These are phyloP conservation scores for Phytophthora syringae DNA, from an alignment of 352 stramenopile genomes.

Conservation along the genomic window DNA sequence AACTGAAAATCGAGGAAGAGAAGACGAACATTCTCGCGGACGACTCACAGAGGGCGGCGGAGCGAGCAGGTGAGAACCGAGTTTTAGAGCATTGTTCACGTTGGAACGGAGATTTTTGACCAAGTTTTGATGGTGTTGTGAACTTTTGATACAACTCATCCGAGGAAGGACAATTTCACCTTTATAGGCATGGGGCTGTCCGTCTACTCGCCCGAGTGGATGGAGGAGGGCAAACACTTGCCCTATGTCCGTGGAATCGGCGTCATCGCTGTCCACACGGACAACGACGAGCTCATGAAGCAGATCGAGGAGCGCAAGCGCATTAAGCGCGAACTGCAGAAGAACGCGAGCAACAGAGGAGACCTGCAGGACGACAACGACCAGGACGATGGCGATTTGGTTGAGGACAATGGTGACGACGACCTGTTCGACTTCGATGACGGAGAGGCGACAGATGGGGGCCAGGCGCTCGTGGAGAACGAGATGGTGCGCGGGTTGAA, in stretches of 20 bases:
- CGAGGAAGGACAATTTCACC: constrained; percentile 58
- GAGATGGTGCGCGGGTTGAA: constrained; percentile 52
- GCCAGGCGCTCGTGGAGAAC: constrained; percentile 52
- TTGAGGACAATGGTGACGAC: constrained; percentile 42
- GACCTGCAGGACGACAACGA: constrained; percentile 40
- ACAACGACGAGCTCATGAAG: constrained; percentile 63
- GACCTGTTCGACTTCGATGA: constrained; percentile 49
- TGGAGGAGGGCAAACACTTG: constrained; percentile 62
- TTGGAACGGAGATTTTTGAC: constrained; percentile 8
- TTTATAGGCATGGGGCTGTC: constrained; percentile 68
- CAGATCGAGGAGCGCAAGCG: constrained; percentile 72
- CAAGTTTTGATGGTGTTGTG: constrained; percentile 17
- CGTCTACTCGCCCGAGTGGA: constrained; percentile 65
- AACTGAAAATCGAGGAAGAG: no score
- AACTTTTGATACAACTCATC: constrained; percentile 35
- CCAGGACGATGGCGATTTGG: constrained; percentile 32
- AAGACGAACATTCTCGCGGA: no score
- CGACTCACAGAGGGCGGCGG: no score
- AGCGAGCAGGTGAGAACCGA: constrained; percentile 43
- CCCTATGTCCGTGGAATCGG: constrained; percentile 60
- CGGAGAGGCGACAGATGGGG: constrained; percentile 40
- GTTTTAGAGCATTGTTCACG: neutral
- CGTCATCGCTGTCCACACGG: constrained; percentile 54
- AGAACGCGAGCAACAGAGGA: constrained; percentile 32
- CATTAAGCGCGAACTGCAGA: constrained; percentile 57